Evolutionary conservation across 129 eudicot species (phyloP).

Genomic region (Heracleum sosnowskyi): DNA sequence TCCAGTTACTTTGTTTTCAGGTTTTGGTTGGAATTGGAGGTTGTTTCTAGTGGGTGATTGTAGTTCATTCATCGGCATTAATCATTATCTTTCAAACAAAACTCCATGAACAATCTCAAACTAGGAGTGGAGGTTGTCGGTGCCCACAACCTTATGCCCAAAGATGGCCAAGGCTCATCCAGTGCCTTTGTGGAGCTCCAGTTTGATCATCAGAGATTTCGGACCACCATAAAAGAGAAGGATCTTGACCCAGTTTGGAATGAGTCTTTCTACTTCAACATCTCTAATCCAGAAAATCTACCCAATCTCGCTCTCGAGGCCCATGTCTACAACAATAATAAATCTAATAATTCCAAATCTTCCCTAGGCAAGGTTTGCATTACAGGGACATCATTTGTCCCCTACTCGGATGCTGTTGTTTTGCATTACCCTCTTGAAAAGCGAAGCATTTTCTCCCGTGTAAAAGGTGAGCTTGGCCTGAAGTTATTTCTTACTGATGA

Average conservation of each 20-base stretch:
- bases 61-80: neutral
- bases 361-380: constrained; percentile 74
- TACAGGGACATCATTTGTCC: constrained; percentile 69
- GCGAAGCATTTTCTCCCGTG: constrained; percentile 51
- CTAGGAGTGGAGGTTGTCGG: constrained; percentile 78
- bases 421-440: constrained; percentile 83
- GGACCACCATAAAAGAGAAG: constrained; percentile 66
- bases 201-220: constrained; percentile 66
- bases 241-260: constrained; percentile 91
- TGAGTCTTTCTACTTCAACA: constrained; percentile 72
- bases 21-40: neutral
- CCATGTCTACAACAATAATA: constrained; percentile 39
- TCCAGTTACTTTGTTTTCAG: neutral
- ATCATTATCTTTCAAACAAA: neutral
- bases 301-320: constrained; percentile 66
- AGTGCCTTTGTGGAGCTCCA: constrained; percentile 75
- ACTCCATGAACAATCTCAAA: constrained; percentile 63
- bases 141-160: constrained; percentile 70
- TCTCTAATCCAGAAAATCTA: constrained; percentile 58
- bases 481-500: constrained; percentile 69
- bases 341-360: constrained; percentile 37
- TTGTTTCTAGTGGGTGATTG: neutral
- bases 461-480: constrained; percentile 72
- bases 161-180: constrained; percentile 83
- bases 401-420: constrained; percentile 70